Percentiles rank a stretch among this genome's conserved stretches.
phyloP scores from a whole-genome alignment of 306 rosid species.

The Medicago arabica region DNA sequence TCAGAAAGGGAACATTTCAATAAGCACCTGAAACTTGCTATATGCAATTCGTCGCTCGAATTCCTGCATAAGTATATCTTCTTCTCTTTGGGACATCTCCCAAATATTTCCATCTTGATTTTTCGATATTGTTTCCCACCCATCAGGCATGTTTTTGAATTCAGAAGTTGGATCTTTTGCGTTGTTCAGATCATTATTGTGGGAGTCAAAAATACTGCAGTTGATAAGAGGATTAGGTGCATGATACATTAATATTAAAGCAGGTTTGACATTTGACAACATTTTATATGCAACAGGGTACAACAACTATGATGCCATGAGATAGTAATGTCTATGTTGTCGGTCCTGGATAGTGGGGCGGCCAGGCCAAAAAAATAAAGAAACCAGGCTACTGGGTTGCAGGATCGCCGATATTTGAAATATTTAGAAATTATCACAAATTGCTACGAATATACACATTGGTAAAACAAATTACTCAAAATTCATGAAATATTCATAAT shows the following conservation, averaged over 20 bases:
- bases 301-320: not conserved
- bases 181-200: constrained; percentile 60
- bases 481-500: no score
- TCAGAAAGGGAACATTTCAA: constrained; percentile 4
- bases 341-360: no score
- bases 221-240: constrained; percentile 29
- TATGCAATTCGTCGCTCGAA: constrained; percentile 91
- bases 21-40: constrained; percentile 87
- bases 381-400: no score
- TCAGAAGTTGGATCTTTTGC: constrained; percentile 63
- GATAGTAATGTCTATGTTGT: not conserved
- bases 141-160: constrained; percentile 86
- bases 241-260: constrained; percentile 32
- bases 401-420: no score
- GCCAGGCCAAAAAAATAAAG: no score
- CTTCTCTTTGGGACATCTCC: constrained; percentile 98
- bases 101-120: constrained; percentile 78
- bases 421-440: no score
- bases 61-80: constrained; percentile 93
- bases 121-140: constrained; percentile 92
- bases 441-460: no score
- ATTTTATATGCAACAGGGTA: constrained; percentile 5
- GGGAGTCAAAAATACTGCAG: constrained; percentile 78
- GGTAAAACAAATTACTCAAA: no score
- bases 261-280: constrained; percentile 12